phyloP scores from a whole-genome alignment of 352 stramenopile genomes.

The Globisporangium cylindrosporum region DNA sequence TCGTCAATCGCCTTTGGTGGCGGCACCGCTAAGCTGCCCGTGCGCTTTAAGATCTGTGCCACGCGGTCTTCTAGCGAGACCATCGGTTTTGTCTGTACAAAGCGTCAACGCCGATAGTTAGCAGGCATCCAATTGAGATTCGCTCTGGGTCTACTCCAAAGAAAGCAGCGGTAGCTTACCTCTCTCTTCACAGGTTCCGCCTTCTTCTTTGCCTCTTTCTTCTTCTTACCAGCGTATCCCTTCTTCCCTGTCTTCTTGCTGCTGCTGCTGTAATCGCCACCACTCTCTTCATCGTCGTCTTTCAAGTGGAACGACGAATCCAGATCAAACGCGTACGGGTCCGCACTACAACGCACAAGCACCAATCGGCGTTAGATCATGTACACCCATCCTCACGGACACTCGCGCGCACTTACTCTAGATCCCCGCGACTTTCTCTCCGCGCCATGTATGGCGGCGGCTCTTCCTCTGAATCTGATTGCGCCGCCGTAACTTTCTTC shows the following conservation, averaged over 20 bases:
- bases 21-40: conserved; percentile 49
- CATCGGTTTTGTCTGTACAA: conserved; percentile 20
- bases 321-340: conserved; percentile 80
- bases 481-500: conserved; percentile 12
- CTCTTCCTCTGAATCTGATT: conserved; percentile 51
- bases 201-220: conserved; percentile 31
- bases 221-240: conserved; percentile 5
- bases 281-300: conserved; percentile 22
- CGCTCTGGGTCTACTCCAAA: background rate
- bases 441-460: conserved; percentile 55
- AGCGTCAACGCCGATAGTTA: background rate
- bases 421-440: conserved; percentile 16
- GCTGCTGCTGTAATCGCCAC: conserved; percentile 6
- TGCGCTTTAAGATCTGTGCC: conserved; percentile 73
- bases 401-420: conserved; percentile 23
- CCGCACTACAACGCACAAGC: conserved; percentile 25
- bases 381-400: background rate
- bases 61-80: conserved; percentile 72
- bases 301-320: conserved; percentile 26
- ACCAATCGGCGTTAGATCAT: background rate
- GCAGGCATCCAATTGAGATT: background rate
- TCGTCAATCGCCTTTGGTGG: conserved; percentile 18
- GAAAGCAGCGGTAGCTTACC: background rate
- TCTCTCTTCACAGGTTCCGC: conserved; percentile 30
- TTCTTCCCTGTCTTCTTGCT: conserved; percentile 12